Evolutionary conservation across 106 monocot species (phyloP).

Genomic region (Alisma plantagoaquatica): DNA sequence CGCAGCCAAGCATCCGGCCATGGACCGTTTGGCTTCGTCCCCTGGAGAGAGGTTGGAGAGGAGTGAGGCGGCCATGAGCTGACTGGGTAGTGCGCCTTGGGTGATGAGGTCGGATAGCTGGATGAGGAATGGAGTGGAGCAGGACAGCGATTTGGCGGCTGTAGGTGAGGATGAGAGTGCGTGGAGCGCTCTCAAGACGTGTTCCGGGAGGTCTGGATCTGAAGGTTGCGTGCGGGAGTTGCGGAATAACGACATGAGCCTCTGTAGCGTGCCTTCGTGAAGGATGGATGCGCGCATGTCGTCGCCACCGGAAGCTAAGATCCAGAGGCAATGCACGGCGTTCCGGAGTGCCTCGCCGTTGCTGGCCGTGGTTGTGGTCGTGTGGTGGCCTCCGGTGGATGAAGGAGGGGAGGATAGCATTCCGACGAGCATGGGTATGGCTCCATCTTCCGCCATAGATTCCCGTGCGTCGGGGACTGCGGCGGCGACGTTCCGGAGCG

Average conservation of each 20-base stretch:
- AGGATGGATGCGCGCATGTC: constrained; percentile 32
- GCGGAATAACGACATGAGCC: constrained; percentile 33
- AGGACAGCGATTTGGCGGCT: constrained; percentile 25
- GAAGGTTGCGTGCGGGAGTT: constrained; percentile 14
- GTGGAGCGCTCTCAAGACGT: constrained; percentile 44
- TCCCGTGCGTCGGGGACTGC: constrained; percentile 32
- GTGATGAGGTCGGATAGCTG: constrained; percentile 47
- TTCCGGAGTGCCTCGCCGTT: constrained; percentile 20
- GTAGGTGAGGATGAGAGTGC: constrained; percentile 34
- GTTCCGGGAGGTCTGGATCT: constrained; percentile 35
- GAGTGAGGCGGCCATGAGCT: constrained; percentile 29
- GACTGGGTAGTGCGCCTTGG: constrained; percentile 17
- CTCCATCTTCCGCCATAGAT: constrained; percentile 63
- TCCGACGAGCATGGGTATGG: constrained; percentile 45
- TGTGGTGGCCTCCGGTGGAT: too few species aligned
- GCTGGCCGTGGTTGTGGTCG: too few species aligned
- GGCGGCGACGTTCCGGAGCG: constrained; percentile 39
- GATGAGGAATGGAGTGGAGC: constrained; percentile 24
- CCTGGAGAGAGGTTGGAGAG: constrained; percentile 29
- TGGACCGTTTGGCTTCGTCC: constrained; percentile 49
- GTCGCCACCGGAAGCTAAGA: constrained; percentile 26
- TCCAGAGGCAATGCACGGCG: constrained; percentile 46
- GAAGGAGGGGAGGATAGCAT: too few species aligned
- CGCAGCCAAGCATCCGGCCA: constrained; percentile 42
- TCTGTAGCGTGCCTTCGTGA: constrained; percentile 31